Evolutionary conservation across 768 basidiomycete genomes (phyloP), one percentile per base, ranked within the genome.

Genomic region (Hebeloma cylindrosporum): DNA sequence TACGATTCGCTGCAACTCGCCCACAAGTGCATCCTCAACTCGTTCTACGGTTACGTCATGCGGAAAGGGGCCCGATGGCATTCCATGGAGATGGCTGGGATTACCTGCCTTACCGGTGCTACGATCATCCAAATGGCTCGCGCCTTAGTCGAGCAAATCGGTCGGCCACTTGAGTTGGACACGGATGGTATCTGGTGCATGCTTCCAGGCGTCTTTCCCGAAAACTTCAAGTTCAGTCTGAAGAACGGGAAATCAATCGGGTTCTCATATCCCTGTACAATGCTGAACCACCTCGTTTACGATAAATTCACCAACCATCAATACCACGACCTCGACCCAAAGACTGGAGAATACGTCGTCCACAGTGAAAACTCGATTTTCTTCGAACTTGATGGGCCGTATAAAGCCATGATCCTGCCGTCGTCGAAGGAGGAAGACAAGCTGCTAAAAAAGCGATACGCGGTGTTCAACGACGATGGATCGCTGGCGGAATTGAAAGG

Each of bases 161-260:
- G 96, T 3, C 83, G 96, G 6, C 96, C 96, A 1, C 81, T 99
- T 40, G 96, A 99, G 60, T 69, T 99, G 54, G 96, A 99, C 63
- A 99, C 96, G 10, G 96, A 99, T 66, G 95, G 96, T 52, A 99
- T 99, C 53, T 98, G 96, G 96, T 99, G 96, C 68, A 99, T 99
- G 96, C 82, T 98, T 17, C 96, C 96, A 3, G 93, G 91, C 3
- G 81, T 93, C 9, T 99, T 99, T 66, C 96, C 96, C 2, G 96
- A 98, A 68, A 91, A 96, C 66, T 98, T 97, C 82, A 85, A 84
- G 63, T 97, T 98, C 77, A 84, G 93, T 60, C 76, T 97, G 47
- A 71, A 73, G 33, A 85, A 78, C 56, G 95, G 96, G 47, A 97
- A 97, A 72, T 70, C 84, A 5, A 82, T 97, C 52, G 72, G 75